Evolutionary conservation across 257 asterid genomes (phyloP).

Genomic region (Plantago major): DNA sequence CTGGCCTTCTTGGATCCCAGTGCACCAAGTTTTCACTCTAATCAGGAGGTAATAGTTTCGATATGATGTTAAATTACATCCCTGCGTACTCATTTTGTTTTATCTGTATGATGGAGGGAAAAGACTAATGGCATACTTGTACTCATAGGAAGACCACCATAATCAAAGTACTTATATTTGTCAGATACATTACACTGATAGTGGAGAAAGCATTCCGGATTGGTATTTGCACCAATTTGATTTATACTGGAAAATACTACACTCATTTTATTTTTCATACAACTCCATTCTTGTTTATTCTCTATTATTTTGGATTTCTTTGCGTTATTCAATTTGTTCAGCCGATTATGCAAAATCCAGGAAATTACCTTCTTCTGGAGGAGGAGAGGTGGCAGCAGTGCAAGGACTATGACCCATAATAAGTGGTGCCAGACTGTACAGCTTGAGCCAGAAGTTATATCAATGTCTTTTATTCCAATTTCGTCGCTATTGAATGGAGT

Average conservation of each 20-base stretch:
- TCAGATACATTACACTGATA: neutral
- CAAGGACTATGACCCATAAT: slow-evolving; percentile 43
- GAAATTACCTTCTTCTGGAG: slow-evolving; percentile 64
- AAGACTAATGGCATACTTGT: neutral
- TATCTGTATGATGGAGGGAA: neutral
- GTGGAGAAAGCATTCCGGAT: neutral
- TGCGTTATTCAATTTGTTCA: neutral
- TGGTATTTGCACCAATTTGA: neutral
- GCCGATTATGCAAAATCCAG: slow-evolving; percentile 35
- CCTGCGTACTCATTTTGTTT: neutral
- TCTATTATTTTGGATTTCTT: neutral
- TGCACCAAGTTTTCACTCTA: slow-evolving; percentile 48
- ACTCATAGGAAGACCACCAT: neutral
- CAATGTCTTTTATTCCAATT: slow-evolving; percentile 69
- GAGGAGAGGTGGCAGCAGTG: slow-evolving; percentile 71
- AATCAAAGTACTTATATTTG: neutral
- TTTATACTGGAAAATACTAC: neutral
- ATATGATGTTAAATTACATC: neutral
- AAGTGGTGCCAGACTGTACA: slow-evolving; percentile 76
- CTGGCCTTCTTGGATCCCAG: slow-evolving; percentile 46
- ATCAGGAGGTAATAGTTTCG: slow-evolving; percentile 50
- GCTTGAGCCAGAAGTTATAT: slow-evolving; percentile 71
- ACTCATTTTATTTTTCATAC: neutral
- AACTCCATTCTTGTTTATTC: slow-evolving; percentile 4
- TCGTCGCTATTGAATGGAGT: slow-evolving; percentile 71